A percentile compares a stretch with the other conserved stretches of the same genome.
Conservation (phyloP, 257 asterid genomes). For the Gentiana straminea region DNA sequence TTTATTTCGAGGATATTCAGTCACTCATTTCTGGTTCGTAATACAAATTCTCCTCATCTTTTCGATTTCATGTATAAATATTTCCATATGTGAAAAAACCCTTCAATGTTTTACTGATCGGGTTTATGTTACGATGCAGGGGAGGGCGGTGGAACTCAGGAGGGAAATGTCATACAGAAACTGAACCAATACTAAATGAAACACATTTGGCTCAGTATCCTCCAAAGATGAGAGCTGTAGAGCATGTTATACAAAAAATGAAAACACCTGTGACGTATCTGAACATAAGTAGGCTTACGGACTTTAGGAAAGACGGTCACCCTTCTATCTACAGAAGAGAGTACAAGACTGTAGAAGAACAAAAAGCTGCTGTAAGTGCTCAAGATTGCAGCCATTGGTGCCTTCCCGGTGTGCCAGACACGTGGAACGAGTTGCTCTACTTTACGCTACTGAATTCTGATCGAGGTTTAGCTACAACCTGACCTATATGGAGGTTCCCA, state of each 20-base stretch:
- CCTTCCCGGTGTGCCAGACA: too few relatives aligned
- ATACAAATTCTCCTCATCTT: not conserved
- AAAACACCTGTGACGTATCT: too few relatives aligned
- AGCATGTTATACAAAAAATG: too few relatives aligned
- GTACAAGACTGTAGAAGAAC: too few relatives aligned
- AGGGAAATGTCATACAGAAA: slow-evolving; percentile 78
- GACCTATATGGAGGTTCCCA: not conserved
- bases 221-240: slow-evolving; percentile 61
- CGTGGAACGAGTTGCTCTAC: slow-evolving; percentile 74
- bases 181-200: slow-evolving; percentile 54
- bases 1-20: slow-evolving; percentile 80
- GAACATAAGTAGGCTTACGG: slow-evolving; percentile 77
- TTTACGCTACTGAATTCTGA: slow-evolving; percentile 46
- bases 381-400: too few relatives aligned
- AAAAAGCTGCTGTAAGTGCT: too few relatives aligned
- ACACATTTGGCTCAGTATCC: slow-evolving; percentile 58
- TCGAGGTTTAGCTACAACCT: slow-evolving; percentile 37
- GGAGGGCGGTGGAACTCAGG: slow-evolving; percentile 96
- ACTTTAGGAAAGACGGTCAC: too few relatives aligned
- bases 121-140: slow-evolving; percentile 30
- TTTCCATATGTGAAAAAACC: too few relatives aligned
- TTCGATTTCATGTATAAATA: too few relatives aligned
- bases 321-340: too few relatives aligned
- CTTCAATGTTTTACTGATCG: not conserved
- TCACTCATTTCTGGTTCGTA: slow-evolving; percentile 76